These are phyloP conservation scores for Polymyxa betae DNA, from an alignment of 208 protist species.

Conservation along the genomic window DNA sequence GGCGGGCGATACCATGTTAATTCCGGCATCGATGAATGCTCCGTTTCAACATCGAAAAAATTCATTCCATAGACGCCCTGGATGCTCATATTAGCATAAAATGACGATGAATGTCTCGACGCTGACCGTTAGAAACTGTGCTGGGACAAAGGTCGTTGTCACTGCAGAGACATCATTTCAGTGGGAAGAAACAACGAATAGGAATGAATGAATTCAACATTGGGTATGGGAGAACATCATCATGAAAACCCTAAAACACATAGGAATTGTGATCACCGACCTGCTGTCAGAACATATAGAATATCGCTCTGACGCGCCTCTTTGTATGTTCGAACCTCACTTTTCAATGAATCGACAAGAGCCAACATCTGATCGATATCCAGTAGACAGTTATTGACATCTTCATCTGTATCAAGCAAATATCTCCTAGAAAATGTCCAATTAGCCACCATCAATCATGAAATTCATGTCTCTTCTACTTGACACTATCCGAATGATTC, in stretches of 20 bases:
- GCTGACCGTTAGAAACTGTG: not conserved
- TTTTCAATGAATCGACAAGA: not conserved
- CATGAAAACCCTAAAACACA: no score
- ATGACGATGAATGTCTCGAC: no score
- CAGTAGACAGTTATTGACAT: not conserved
- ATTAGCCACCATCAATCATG: not conserved
- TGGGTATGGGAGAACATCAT: no score
- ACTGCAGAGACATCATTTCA: no score
- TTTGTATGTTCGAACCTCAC: not conserved
- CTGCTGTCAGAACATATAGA: not conserved
- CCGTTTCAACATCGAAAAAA: not conserved
- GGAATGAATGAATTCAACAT: no score
- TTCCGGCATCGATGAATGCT: not conserved
- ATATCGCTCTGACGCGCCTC: not conserved
- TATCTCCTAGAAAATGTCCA: not conserved
- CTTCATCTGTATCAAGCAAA: not conserved
- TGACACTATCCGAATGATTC: not conserved
- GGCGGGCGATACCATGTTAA: not conserved
- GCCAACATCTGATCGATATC: not conserved
- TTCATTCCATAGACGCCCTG: conserved; percentile 1
- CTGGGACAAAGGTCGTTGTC: not conserved
- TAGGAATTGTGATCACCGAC: no score
- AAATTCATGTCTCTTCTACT: not conserved
- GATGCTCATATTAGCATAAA: no score
- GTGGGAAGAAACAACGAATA: no score